Evolutionary conservation across 805 yeast genomes (phyloP).

Genomic region (Metschnikowia hibisci): DNA sequence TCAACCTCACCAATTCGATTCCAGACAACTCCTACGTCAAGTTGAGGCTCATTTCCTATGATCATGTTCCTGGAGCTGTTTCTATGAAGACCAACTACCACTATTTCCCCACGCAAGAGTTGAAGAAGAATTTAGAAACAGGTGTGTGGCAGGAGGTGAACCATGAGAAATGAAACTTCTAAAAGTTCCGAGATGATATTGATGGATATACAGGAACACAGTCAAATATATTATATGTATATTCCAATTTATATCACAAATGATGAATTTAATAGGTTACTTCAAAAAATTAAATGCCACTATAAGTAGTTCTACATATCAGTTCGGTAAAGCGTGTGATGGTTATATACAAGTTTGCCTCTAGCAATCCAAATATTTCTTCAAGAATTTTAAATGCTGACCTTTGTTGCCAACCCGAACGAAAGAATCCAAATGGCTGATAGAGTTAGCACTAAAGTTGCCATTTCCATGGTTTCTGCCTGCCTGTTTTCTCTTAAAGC

Average conservation of each 20-base stretch:
- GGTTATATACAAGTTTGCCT: slow-evolving; percentile 1
- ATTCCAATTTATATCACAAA: too few relatives aligned
- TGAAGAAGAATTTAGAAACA: slow-evolving; percentile 44
- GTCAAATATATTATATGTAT: too few relatives aligned
- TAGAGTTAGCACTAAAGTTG: slow-evolving; percentile 68
- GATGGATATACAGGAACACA: background rate
- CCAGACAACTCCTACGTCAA: slow-evolving; percentile 81
- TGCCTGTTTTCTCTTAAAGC: slow-evolving; percentile 56
- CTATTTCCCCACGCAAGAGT: slow-evolving; percentile 73
- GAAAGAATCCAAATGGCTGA: slow-evolving; percentile 58
- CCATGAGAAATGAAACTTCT: slow-evolving; percentile 19
- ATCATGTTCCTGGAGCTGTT: slow-evolving; percentile 80
- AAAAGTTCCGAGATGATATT: too few relatives aligned
- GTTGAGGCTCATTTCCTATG: slow-evolving; percentile 76
- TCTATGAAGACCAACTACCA: slow-evolving; percentile 85
- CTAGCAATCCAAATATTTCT: slow-evolving; percentile 39
- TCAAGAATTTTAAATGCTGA: slow-evolving; percentile 57
- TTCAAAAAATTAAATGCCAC: too few relatives aligned
- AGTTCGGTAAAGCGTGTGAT: background rate
- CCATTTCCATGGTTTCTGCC: slow-evolving; percentile 93
- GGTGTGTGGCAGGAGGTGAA: slow-evolving; percentile 50
- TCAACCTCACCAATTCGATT: slow-evolving; percentile 60
- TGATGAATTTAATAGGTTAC: too few relatives aligned
- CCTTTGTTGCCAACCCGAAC: slow-evolving; percentile 48
- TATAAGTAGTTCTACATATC: background rate